phyloP scores from a whole-genome alignment of 768 basidiomycete species.

The Rhizopogon vulgaris region DNA sequence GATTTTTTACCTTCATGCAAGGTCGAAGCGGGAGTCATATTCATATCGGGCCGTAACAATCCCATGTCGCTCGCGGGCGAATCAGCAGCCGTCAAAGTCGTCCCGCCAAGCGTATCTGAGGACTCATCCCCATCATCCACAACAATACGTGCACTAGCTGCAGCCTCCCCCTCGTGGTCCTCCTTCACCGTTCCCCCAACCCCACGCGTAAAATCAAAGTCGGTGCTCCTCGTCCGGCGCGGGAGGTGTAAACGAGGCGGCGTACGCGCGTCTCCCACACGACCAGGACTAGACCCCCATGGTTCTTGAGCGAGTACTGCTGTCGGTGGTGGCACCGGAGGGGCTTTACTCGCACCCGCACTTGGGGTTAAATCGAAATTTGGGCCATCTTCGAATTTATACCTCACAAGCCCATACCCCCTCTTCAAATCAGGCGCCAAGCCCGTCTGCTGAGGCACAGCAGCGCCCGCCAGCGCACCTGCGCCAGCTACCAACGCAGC shows the following conservation, averaged over 20 bases:
- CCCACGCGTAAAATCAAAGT: constrained; percentile 5
- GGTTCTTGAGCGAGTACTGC: not conserved
- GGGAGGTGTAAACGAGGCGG: constrained; percentile 2
- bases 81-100: constrained; percentile 4
- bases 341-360: too few species aligned
- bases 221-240: constrained; percentile 8
- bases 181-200: not conserved
- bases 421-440: constrained; percentile 54
- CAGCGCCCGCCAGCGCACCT: constrained; percentile 55
- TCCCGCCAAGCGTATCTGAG: constrained; percentile 10
- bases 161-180: constrained; percentile 7
- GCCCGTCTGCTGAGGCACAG: constrained; percentile 42
- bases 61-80: not conserved
- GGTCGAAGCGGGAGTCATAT: not conserved
- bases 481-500: constrained; percentile 70
- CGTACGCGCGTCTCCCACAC: not conserved
- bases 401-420: constrained; percentile 65
- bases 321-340: not conserved
- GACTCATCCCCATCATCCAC: not conserved
- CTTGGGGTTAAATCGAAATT: too few species aligned
- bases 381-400: constrained; percentile 8
- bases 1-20: constrained; percentile 6
- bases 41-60: not conserved
- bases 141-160: not conserved
- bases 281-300: not conserved